phyloP scores from a whole-genome alignment of 768 basidiomycete species.

The Pilatotrama ljubarskyi region DNA sequence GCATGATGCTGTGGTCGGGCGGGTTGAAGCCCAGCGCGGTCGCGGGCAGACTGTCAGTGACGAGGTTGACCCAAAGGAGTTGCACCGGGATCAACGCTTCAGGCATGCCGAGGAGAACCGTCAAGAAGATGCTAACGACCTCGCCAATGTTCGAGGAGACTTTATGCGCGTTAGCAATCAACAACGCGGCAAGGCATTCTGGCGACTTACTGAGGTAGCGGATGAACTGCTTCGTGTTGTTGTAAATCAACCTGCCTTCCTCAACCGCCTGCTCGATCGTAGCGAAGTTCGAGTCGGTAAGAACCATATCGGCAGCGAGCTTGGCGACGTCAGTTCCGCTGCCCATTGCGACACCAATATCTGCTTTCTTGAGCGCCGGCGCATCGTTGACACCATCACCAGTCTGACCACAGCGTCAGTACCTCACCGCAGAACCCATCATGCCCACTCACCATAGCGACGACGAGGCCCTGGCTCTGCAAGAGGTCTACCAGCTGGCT shows the following conservation, averaged over 20 bases:
- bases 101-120: conserved; percentile 98
- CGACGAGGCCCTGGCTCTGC: conserved; percentile 88
- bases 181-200: background rate
- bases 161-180: conserved; percentile 26
- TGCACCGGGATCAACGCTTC: conserved; percentile 98
- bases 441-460: conserved; percentile 76
- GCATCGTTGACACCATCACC: conserved; percentile 99
- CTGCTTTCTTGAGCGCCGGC: conserved; percentile 93
- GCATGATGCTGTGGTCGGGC: conserved; percentile 96
- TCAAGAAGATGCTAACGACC: conserved; percentile 96
- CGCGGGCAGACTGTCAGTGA: conserved; percentile 95
- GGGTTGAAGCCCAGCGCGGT: conserved; percentile 99
- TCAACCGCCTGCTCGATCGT: conserved; percentile 97
- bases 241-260: conserved; percentile 96
- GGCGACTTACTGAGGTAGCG: conserved; percentile 86
- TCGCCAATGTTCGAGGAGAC: conserved; percentile 98
- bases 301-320: conserved; percentile 96
- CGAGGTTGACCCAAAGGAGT: conserved; percentile 97
- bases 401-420: conserved; percentile 51
- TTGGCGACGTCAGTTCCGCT: conserved; percentile 99
- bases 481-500: conserved; percentile 91
- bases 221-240: conserved; percentile 99
- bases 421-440: conserved; percentile 1
- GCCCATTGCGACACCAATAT: conserved; percentile 99
- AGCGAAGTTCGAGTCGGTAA: conserved; percentile 95